Base-by-base conservation (phyloP, 306 rosid genomes). In the Pterocarpus macrocarpus region DNA sequence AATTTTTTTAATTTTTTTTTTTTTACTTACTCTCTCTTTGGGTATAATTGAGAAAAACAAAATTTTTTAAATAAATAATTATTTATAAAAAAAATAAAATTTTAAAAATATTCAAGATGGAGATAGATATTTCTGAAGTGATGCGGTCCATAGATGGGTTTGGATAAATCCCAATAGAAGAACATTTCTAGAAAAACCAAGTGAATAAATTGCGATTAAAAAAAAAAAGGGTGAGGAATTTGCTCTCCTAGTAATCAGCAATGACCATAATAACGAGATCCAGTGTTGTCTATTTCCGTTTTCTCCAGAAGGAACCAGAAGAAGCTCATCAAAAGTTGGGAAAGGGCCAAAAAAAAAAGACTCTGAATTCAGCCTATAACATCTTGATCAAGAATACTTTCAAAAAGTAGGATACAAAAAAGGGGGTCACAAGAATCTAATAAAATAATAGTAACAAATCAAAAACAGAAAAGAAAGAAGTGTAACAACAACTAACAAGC, bases 271-370 rank as follows among this genome's bases (percentile, higher is more conserved):
- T 47, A 69, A 67, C 28, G 50, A 58, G 65, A 36, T 38, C 11
- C 64, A 64, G 43, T 44, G 17, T 45, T 52, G 80, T 55, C 57
- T 30, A 49, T 81, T 78, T 73, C 49, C 41, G 66, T 39, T 49
- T 69, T 22, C 28, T 62, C 16, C 6, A 16, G 50, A 81, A n/a
- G 9, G 44, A 14, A 12, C 2, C 30, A 73, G 58, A 47, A 9
- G 14, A 32, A 73, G 57, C 47, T 33, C 33, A 41, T 5, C 7
- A 55, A 14, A 68, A 15, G 28, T 22, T 22, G 28, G 28, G 28
- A 22, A 22, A 22, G 28, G 28, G 28, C 28, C 7, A 12, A 38
- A 52, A 13, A n/a, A 49, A 17, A 4, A 45, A 0, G 5, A 28
- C 13, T 11, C 30, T 39, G 10, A 56, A 78, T 16, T 6, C 2